phyloP scores from a whole-genome alignment of 1,139 yeast genomes.

The Pichia sp. region DNA sequence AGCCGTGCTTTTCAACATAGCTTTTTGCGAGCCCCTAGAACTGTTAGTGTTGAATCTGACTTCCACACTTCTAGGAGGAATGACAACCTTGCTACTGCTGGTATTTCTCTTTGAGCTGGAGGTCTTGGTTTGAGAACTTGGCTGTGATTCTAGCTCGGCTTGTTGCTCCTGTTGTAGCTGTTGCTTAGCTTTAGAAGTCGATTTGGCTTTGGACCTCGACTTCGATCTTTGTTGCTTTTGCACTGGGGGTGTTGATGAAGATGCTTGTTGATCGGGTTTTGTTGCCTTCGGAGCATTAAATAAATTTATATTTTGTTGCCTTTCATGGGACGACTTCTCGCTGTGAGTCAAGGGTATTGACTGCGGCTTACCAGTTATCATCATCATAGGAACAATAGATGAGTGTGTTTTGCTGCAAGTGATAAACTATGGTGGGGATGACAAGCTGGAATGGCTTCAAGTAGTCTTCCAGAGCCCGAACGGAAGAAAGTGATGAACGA shows the following conservation, averaged over 20 bases:
- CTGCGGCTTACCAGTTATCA: conserved; percentile 15
- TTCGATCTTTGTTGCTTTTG: conserved; percentile 1
- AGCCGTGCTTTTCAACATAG: conserved; percentile 21
- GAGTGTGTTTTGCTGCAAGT: neutral
- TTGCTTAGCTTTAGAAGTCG: neutral
- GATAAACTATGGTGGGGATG: neutral
- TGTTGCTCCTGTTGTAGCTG: neutral
- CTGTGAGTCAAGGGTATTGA: conserved; percentile 5
- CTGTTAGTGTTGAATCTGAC: conserved; percentile 13
- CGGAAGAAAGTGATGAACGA: neutral
- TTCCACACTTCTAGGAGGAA: conserved; percentile 24
- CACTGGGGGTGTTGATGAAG: neutral
- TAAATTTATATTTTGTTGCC: neutral
- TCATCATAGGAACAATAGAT: conserved; percentile 8
- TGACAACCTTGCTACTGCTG: conserved; percentile 15
- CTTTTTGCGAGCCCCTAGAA: conserved; percentile 20
- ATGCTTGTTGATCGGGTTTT: neutral
- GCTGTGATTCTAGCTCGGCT: neutral
- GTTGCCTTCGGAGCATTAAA: neutral
- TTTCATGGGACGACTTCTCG: neutral
- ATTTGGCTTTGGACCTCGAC: neutral
- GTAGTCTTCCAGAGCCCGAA: neutral
- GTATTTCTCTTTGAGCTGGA: conserved; percentile 1
- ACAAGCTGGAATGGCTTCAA: neutral
- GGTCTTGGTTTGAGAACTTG: neutral